A percentile compares a stretch with the other conserved stretches of the same genome.
Evolutionary conservation across 768 basidiomycete genomes (phyloP).

Genomic region (Leccinum ochraceum): DNA sequence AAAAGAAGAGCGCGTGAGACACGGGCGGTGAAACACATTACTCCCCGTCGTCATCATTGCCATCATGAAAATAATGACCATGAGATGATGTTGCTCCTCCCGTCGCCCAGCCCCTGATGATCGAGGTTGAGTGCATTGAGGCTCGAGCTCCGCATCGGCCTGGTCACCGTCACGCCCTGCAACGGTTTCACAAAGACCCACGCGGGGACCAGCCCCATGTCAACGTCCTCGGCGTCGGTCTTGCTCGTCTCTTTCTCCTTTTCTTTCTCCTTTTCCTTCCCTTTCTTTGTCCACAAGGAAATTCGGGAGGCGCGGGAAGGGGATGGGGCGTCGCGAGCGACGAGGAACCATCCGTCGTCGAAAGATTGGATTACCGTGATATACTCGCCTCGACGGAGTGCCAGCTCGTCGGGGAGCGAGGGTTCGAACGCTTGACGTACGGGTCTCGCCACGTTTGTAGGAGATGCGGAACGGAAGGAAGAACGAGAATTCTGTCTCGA

Average conservation of each 20-base stretch:
- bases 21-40: neutral
- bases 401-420: slow-evolving; percentile 73
- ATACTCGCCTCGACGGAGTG: slow-evolving; percentile 55
- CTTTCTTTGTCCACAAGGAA: slow-evolving; percentile 12
- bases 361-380: slow-evolving; percentile 65
- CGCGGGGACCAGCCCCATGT: slow-evolving; percentile 72
- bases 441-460: slow-evolving; percentile 44
- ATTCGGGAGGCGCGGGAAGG: slow-evolving; percentile 42
- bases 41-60: neutral
- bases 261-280: neutral
- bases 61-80: slow-evolving; percentile 45
- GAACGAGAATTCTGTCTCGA: slow-evolving; percentile 15
- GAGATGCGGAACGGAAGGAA: slow-evolving; percentile 22
- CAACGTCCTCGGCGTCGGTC: slow-evolving; percentile 42
- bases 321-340: slow-evolving; percentile 50
- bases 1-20: neutral
- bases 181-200: slow-evolving; percentile 74
- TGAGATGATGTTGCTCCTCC: slow-evolving; percentile 56
- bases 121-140: slow-evolving; percentile 48
- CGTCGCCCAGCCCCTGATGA: slow-evolving; percentile 23
- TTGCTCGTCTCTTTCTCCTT: slow-evolving; percentile 7
- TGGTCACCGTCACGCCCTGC: slow-evolving; percentile 56
- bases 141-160: slow-evolving; percentile 64
- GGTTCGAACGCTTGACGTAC: slow-evolving; percentile 68
- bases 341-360: slow-evolving; percentile 82